These are phyloP conservation scores for Panaeolus papilionaceus DNA, from an alignment of 768 basidiomycete species.

Conservation along the genomic window DNA sequence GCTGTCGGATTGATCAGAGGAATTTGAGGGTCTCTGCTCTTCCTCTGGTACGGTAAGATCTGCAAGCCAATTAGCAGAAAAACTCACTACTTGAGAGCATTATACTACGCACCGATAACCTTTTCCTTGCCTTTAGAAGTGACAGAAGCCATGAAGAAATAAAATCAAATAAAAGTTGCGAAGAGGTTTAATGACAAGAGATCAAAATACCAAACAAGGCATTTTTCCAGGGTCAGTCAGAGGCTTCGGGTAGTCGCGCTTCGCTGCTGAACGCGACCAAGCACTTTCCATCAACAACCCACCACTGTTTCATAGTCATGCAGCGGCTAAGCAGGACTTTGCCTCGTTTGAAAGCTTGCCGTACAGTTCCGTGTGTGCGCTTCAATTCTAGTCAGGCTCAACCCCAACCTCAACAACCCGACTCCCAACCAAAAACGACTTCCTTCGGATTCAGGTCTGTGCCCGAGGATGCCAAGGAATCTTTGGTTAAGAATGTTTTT, in stretches of 20 bases:
- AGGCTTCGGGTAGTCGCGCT: slow-evolving; percentile 14
- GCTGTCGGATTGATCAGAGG: slow-evolving; percentile 13
- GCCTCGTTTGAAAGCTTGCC: slow-evolving; percentile 26
- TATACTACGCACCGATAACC: slow-evolving; percentile 37
- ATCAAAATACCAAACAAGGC: slow-evolving; percentile 14
- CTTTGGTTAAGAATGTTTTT: slow-evolving; percentile 91
- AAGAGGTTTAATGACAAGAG: background rate
- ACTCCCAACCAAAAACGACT: slow-evolving; percentile 53
- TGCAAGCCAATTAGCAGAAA: slow-evolving; percentile 7
- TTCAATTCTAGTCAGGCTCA: slow-evolving; percentile 31
- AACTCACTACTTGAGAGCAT: background rate
- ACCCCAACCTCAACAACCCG: slow-evolving; percentile 21
- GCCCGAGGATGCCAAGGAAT: slow-evolving; percentile 86
- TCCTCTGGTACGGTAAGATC: slow-evolving; percentile 28
- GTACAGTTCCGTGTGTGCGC: slow-evolving; percentile 22
- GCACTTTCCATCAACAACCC: slow-evolving; percentile 6
- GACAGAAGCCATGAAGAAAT: slow-evolving; percentile 26
- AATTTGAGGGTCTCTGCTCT: background rate
- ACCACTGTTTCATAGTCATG: slow-evolving; percentile 28
- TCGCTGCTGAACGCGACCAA: slow-evolving; percentile 2
- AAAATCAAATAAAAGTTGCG: slow-evolving; percentile 12
- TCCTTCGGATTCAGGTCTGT: slow-evolving; percentile 96
- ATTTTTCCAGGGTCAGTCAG: slow-evolving; percentile 11
- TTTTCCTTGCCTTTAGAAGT: slow-evolving; percentile 53
- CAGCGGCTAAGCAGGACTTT: slow-evolving; percentile 29